Percentiles rank a stretch among this genome's conserved stretches.
Evolutionary conservation across 768 basidiomycete species (phyloP).

Genomic region (Cyclocybe aegerita): DNA sequence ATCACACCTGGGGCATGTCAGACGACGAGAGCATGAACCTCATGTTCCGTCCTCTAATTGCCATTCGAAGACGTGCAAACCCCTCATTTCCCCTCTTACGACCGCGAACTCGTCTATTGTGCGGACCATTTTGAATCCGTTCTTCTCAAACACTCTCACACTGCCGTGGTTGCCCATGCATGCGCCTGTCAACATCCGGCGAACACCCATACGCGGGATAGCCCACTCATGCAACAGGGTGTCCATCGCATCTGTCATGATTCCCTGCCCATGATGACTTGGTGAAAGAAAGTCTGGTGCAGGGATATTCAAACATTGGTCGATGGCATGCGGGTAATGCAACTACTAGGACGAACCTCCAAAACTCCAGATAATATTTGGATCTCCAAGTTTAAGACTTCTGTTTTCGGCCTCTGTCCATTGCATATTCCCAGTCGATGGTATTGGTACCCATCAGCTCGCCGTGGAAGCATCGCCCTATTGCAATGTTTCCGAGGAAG

Average conservation of each 20-base stretch:
- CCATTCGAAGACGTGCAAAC: conserved; percentile 38
- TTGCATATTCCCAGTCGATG: conserved; percentile 35
- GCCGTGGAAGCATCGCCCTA: conserved; percentile 31
- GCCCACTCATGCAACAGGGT: conserved; percentile 57
- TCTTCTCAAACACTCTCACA: conserved; percentile 63
- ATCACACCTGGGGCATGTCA: neutral
- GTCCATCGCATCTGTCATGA: conserved; percentile 63
- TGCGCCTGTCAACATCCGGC: conserved; percentile 38
- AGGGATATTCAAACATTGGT: neutral
- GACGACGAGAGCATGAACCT: neutral
- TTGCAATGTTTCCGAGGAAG: conserved; percentile 45
- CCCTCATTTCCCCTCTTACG: conserved; percentile 34
- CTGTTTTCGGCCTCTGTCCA: conserved; percentile 38
- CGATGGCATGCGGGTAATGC: neutral
- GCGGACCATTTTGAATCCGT: conserved; percentile 47
- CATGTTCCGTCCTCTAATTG: neutral
- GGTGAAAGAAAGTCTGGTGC: conserved; percentile 23
- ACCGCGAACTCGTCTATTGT: conserved; percentile 37
- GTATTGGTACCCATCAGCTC: conserved; percentile 26
- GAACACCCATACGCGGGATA: conserved; percentile 59
- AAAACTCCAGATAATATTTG: conserved; percentile 40
- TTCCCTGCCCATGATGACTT: conserved; percentile 31
- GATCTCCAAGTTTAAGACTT: conserved; percentile 42
- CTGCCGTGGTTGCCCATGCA: conserved; percentile 58
- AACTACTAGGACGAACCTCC: conserved; percentile 18